Conservation (phyloP, 768 basidiomycete species). For the Epithele typhae region DNA sequence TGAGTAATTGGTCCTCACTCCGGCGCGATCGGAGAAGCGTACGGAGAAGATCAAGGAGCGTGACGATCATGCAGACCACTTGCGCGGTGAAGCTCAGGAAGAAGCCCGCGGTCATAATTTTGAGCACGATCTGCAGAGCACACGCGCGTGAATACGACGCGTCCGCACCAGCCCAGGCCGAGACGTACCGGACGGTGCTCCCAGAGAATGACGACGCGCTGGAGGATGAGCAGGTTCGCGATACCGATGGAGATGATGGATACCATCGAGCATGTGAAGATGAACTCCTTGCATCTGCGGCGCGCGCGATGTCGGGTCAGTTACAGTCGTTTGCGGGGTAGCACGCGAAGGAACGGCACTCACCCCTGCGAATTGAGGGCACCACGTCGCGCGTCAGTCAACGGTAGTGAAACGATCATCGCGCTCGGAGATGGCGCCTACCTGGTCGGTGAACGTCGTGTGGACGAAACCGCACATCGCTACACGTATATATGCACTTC, state of each 20-base stretch:
- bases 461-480: conserved; percentile 23
- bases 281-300: conserved; percentile 28
- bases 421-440: conserved; percentile 9
- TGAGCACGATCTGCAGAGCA: conserved; percentile 15
- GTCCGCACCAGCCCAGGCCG: too few species aligned
- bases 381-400: too few species aligned
- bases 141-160: background rate
- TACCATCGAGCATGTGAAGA: conserved; percentile 20
- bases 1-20: too few species aligned
- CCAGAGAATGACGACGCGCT: conserved; percentile 34
- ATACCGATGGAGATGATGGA: conserved; percentile 27
- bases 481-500: conserved; percentile 1
- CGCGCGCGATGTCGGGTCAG: too few species aligned
- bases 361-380: too few species aligned
- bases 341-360: too few species aligned
- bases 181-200: conserved; percentile 27
- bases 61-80: conserved; percentile 21
- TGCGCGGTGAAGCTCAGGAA: conserved; percentile 25
- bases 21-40: too few species aligned
- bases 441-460: conserved; percentile 9
- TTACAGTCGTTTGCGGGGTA: too few species aligned
- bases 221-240: conserved; percentile 29
- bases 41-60: conserved; percentile 24
- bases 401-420: too few species aligned
- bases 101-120: conserved; percentile 23